Percentiles rank a stretch among this genome's conserved stretches.
Evolutionary conservation across 352 stramenopile genomes (phyloP).

Genomic region (Globisporangium rhizosaccharum): DNA sequence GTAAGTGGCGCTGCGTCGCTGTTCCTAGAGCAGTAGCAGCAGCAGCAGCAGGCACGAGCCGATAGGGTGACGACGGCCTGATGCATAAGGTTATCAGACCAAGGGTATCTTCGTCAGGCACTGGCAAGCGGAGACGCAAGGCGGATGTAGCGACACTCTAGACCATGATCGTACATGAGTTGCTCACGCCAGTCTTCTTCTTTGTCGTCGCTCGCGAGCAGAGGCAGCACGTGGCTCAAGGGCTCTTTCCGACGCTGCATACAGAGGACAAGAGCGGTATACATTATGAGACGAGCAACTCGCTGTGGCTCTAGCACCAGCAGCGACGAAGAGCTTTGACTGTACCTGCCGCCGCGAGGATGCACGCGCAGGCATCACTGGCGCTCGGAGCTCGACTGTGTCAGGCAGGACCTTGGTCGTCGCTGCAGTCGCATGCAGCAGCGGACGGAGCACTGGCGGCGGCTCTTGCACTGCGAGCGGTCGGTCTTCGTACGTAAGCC

Average conservation of each 20-base stretch:
- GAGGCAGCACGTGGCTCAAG: background rate
- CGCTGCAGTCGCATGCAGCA: background rate
- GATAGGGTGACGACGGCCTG: conserved; percentile 28
- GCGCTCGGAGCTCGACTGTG: background rate
- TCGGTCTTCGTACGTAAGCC: conserved; percentile 8
- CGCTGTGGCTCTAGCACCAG: background rate
- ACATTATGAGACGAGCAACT: background rate
- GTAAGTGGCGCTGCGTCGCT: conserved; percentile 14
- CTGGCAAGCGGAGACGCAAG: too few species aligned
- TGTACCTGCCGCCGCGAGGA: conserved; percentile 2
- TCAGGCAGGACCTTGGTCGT: background rate
- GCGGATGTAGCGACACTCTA: background rate
- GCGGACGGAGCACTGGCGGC: conserved; percentile 3
- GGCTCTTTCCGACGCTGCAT: conserved; percentile 2
- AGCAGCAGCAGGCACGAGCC: conserved; percentile 10
- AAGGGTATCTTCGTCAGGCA: too few species aligned
- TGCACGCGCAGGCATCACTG: background rate
- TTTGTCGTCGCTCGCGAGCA: conserved; percentile 2
- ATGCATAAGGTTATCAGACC: background rate
- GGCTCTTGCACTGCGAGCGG: conserved; percentile 2
- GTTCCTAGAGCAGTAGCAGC: conserved; percentile 3
- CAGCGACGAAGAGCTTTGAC: background rate
- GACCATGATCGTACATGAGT: conserved; percentile 21
- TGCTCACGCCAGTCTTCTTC: conserved; percentile 37
- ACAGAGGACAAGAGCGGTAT: background rate